Base-by-base conservation (phyloP, 768 basidiomycete genomes). In the Pleurotus ostreatus region DNA sequence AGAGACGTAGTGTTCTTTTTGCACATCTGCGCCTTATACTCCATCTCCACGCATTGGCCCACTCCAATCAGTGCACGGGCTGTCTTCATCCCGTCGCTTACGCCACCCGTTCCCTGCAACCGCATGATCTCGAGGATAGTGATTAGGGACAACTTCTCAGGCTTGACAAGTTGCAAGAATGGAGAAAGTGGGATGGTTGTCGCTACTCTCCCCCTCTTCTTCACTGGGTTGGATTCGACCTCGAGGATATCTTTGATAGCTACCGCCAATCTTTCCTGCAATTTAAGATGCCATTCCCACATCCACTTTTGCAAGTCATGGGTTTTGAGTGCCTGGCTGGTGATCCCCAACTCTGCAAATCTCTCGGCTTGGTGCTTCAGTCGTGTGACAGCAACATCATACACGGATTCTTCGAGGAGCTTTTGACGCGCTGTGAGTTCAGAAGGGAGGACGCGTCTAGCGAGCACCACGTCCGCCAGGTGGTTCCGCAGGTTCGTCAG, bases 61-160 rank as follows among this genome's bases (percentile, higher is more conserved):
- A 98, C 80, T 0, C 79, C 70, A 18, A 97, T 73, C 57, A 97
- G 76, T 0, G 90, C 92, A 0, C 92, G 79, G 0, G 94, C 81
- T 0, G 92, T 88, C 70, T 97, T 96, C 87, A 96, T 92, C 3
- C 94, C 95, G 40, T 86, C 83, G 0, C 76, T 63, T n/a, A 94
- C 77, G 11, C 91, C 90, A 5, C 91, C 89, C 1, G 81, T 76
- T 5, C 89, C 87, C 30, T 86, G 82, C 9, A 94, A 68, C 4
- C 90, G 82, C 87, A 98, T 89, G 41, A 93, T 68, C 67, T 97
- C 94, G 38, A 94, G 78, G 62, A 98, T 93, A 8, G 91, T 89
- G 63, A 98, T 84, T 15, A 96, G 75, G 0, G 93, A 94, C 5
- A 98, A 79, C 59, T 86, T 89, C 52, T 91, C 84, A 0, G 89